Evolutionary conservation across 306 rosid species (phyloP).

Genomic region (Quercus cerris): DNA sequence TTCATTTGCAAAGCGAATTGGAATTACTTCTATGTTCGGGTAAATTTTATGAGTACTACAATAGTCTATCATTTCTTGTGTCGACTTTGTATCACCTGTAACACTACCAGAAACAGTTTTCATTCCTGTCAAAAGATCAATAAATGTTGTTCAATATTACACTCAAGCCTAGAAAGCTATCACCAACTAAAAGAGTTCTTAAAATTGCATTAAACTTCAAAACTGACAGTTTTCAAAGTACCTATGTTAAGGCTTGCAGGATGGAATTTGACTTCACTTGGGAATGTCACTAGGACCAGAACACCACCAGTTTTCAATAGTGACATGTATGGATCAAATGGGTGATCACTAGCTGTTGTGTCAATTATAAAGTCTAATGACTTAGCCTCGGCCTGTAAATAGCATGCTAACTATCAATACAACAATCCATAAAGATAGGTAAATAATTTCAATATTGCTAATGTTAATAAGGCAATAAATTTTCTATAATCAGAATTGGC

Average conservation of each 20-base stretch:
- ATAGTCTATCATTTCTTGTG: constrained; percentile 65
- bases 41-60: constrained; percentile 57
- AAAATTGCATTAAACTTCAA: background rate
- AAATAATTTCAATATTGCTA: too few species aligned
- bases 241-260: constrained; percentile 69
- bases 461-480: too few species aligned
- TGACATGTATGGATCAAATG: constrained; percentile 76
- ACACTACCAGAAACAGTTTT: constrained; percentile 55
- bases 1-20: constrained; percentile 67
- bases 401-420: constrained; percentile 5
- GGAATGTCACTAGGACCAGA: constrained; percentile 62
- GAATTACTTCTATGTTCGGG: constrained; percentile 73
- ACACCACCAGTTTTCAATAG: constrained; percentile 57
- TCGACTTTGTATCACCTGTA: constrained; percentile 60
- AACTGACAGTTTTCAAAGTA: constrained; percentile 24
- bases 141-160: background rate
- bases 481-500: too few species aligned
- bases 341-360: constrained; percentile 81
- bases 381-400: constrained; percentile 51
- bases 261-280: constrained; percentile 65
- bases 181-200: background rate
- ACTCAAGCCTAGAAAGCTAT: background rate
- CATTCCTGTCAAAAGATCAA: constrained; percentile 43
- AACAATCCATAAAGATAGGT: background rate
- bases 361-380: constrained; percentile 71